Base-by-base conservation (phyloP, 495 filamentous ascomycete species). In the Penicillium lagena region DNA sequence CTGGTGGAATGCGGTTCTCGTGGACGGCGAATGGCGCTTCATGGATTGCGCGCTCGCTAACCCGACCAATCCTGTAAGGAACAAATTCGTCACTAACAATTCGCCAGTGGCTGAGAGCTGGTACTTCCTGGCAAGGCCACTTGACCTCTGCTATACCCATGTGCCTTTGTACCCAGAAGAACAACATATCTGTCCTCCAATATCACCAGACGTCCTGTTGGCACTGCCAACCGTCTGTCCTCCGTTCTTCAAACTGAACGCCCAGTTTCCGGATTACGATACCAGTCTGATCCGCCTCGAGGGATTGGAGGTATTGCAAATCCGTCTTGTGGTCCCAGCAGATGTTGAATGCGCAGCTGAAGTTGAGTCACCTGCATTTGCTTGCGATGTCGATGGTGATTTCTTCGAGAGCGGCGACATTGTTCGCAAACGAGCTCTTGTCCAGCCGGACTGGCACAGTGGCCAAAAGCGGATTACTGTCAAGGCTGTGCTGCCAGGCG, bases 1-100 rank as follows among this genome's bases (percentile, higher is more conserved):
- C 71, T 96, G 88, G 86, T 99, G 93, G 93, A 99, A 99, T 56
- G 83, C 89, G 1, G 90, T 99, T 3, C 66, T 95, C 32, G 83
- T 95, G 9, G 94, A 99, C 55, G 83, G 86, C 12, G 88, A 95
- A 64, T 99, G 93, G 93, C 84, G 93, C 38, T 82, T 96, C 47
- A 91, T 99, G 78, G 93, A 99, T 62, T 94, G 88, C 56, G 89
- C 89, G 13, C 74, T 99, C 29, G 89, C 94, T 17, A 87, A 81
- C 45, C 90, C 93, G 29, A 94, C 91, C 0, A 87, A 96, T 49
- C 93, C 94, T 8, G 78, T 77, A 28, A 76, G 93, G 39, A 74
- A 67, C 12, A 72, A 78, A 34, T 96, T 94, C 55, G 94, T 90
- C 7, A 82, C 79, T 50, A 77, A 75, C 30, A 74, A 77, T 38